phyloP scores from a whole-genome alignment of 2,329 filamentous ascomycete genomes.

The Pseudonectria buxi region DNA sequence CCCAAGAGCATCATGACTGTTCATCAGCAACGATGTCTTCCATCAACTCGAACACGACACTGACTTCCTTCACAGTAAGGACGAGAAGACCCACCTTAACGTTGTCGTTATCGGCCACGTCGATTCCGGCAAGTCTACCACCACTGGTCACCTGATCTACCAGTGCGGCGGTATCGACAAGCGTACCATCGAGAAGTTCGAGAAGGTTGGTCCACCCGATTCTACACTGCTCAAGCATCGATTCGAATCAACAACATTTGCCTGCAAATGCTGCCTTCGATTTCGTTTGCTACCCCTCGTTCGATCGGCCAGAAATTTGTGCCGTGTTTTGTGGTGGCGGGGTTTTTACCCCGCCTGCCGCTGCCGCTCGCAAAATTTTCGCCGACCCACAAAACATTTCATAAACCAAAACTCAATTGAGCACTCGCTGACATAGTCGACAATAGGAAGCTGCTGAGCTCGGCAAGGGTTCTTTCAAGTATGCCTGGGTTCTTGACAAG shows the following conservation, averaged over 20 bases:
- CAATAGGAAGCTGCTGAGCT: conserved; percentile 92
- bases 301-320: background rate
- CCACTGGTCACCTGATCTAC: conserved; percentile 96
- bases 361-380: conserved; percentile 10
- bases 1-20: background rate
- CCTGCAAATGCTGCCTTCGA: conserved; percentile 3
- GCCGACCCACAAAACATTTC: conserved; percentile 9
- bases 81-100: conserved; percentile 94
- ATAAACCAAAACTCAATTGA: conserved; percentile 5
- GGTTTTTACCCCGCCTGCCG: background rate
- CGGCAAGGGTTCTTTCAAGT: conserved; percentile 99
- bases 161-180: conserved; percentile 99
- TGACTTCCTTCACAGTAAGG: conserved; percentile 58
- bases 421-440: conserved; percentile 11
- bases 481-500: conserved; percentile 99
- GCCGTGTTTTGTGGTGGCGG: too few species aligned
- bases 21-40: conserved; percentile 2
- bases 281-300: conserved; percentile 2
- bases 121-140: conserved; percentile 99
- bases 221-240: conserved; percentile 8
- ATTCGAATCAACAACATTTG: conserved; percentile 8
- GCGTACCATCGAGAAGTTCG: conserved; percentile 99
- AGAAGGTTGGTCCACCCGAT: conserved; percentile 69
- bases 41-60: background rate
- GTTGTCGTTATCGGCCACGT: conserved; percentile 99